Base-by-base conservation (phyloP, 306 rosid species). In the Canavalia ensiformis region DNA sequence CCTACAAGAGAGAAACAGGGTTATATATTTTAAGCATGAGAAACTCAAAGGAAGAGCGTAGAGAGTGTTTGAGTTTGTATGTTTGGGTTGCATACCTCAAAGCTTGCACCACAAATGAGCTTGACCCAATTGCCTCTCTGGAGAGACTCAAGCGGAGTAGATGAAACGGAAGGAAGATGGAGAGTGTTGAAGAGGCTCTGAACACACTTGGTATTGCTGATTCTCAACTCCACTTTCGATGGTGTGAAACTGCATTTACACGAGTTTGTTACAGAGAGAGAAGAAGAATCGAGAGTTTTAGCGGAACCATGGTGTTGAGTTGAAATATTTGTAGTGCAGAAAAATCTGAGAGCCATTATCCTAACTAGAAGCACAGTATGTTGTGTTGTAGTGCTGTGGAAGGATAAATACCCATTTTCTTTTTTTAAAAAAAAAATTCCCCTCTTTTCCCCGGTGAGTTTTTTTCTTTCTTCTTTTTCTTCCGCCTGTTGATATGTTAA, bases 71-170 rank as follows among this genome's bases (percentile, higher is more conserved):
- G 37, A 35, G 34, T 71, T 34, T 18, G 25, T 18, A 18, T 18
- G 25, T 18, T 18, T 18, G 25, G 25, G 25, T 62, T 37, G 12
- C 18, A 35, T 66, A 91, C 97, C 91, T 92, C 97, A 79, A 94
- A 94, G 82, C 98, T 94, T 75, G 89, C 89, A 75, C 89, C 89
- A 65, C 89, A 86, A 65, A 86, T 86, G 67, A 86, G 89, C 59
- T 86, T 86, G 46, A 83, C 87, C 89, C 89, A 86, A 10, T 80
- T 86, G 33, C 89, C 89, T 42, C 46, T 71, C 0, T 80, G 87
- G 50, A 86, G 89, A 83, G 89, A 77, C 25, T 83, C 41, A 58
- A 86, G 74, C 6, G 98, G 97, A 72, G 91, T 80, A 42, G 89
- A 84, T 47, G 82, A 56, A 42, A 84, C 58, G 33, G 86, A 78